A percentile compares a stretch with the other conserved stretches of the same genome.
These are phyloP conservation scores for Fagopyrum homotropicum DNA, from an alignment of 148 eudicot genomes.

Conservation along the genomic window DNA sequence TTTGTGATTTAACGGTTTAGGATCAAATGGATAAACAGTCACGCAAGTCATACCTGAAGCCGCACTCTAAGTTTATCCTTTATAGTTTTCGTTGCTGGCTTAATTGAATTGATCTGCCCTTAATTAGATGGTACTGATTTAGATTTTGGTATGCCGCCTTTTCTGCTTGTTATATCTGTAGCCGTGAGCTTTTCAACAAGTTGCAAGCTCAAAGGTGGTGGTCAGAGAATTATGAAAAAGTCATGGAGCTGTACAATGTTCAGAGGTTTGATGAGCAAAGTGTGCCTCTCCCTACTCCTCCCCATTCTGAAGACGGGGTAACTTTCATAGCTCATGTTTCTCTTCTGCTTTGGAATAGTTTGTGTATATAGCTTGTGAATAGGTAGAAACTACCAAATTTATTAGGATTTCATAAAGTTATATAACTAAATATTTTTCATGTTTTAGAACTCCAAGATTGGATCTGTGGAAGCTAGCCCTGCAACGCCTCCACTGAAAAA, in stretches of 20 bases:
- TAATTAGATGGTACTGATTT: conserved; percentile 3
- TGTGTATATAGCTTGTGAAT: background rate
- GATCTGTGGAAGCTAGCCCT: conserved; percentile 62
- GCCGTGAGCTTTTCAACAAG: conserved; percentile 93
- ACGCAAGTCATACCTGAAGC: too few relatives aligned
- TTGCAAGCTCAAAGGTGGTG: conserved; percentile 99
- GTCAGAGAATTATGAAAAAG: conserved; percentile 88
- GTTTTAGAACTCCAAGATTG: conserved; percentile 54
- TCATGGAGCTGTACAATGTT: conserved; percentile 91
- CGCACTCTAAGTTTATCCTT: background rate
- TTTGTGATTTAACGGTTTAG: too few relatives aligned
- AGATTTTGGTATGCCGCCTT: background rate
- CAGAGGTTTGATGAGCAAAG: conserved; percentile 55
- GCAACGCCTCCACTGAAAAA: conserved; percentile 73
- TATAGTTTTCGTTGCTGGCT: background rate
- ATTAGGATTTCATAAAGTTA: background rate
- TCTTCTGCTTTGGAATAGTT: background rate
- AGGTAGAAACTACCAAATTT: background rate
- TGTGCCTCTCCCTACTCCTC: conserved; percentile 55
- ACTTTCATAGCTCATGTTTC: conserved; percentile 10
- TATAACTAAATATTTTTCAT: background rate
- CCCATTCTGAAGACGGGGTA: conserved; percentile 71
- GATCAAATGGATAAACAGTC: background rate
- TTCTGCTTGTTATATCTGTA: conserved; percentile 23
- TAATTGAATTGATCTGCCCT: background rate